phyloP scores from a whole-genome alignment of 2,329 filamentous ascomycete species.

The Epicoccum sorghinum region DNA sequence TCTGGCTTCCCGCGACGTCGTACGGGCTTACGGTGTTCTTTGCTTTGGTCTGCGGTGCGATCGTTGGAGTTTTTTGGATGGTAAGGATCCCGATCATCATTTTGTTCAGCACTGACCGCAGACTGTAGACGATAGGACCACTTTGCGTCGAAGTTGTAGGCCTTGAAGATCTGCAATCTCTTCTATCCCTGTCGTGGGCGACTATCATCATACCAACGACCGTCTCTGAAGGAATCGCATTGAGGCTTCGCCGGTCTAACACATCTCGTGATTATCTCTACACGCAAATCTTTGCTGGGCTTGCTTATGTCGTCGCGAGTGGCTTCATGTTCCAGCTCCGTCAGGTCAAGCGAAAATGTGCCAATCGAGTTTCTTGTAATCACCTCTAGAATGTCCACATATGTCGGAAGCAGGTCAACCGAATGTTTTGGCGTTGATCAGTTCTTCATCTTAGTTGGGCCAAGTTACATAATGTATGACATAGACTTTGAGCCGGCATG shows the following conservation, averaged over 20 bases:
- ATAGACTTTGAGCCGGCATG: too few relatives aligned
- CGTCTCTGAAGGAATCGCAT: constrained; percentile 49
- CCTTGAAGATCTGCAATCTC: constrained; percentile 48
- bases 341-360: not conserved
- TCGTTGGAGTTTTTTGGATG: constrained; percentile 58
- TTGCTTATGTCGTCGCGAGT: constrained; percentile 32
- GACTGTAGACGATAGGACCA: constrained; percentile 46
- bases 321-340: not conserved
- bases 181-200: constrained; percentile 49
- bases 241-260: constrained; percentile 46
- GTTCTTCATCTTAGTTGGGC: too few relatives aligned
- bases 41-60: constrained; percentile 51
- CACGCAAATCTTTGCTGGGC: constrained; percentile 48
- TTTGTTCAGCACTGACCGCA: not conserved
- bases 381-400: too few relatives aligned
- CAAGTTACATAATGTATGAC: too few relatives aligned
- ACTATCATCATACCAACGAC: constrained; percentile 44
- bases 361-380: too few relatives aligned
- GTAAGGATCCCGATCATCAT: constrained; percentile 23
- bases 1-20: constrained; percentile 55
- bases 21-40: constrained; percentile 54
- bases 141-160: constrained; percentile 51
- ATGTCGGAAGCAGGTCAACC: too few relatives aligned
- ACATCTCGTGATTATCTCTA: constrained; percentile 42
- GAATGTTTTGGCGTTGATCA: too few relatives aligned